Base-by-base conservation (phyloP, 179 eudicot genomes). In the Actinidia chinensis region DNA sequence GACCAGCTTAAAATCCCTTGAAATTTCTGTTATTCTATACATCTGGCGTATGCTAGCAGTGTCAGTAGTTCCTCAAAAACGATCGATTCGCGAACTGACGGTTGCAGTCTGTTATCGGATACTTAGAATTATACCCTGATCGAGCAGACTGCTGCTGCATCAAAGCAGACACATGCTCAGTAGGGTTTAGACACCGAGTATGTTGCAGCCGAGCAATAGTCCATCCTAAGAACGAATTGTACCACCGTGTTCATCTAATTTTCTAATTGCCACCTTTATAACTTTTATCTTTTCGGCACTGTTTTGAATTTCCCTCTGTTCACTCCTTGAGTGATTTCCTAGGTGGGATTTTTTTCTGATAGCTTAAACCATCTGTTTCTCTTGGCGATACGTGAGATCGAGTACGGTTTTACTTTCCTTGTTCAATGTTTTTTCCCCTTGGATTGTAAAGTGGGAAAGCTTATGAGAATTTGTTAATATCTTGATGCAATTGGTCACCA, bases 381-480 rank as follows among this genome's bases (percentile, higher is more conserved):
- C 36, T 43, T 67, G 40, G 77, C 40, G 15, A 54, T 51, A 48
- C 58, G 48, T n/a, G 79, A 68, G 83, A 77, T 78, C 73, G 59
- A 59, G 55, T 48, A 73, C 71, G 40, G 65, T 69, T 78, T 48
- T 50, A 36, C 50, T 77, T 59, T 59, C 20, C 23, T 58, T 48
- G 64, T 33, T 65, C 61, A 73, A 28, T 61, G 78, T n/a, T 69
- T 80, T 77, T 33, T 65, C 73, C 48, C 76, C 76, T 80, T 80
- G 76, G 76, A 65, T 79, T 73, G 59, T 80, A 81, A 80, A 79
- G 68, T 66, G 77, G 55, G 6, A 58, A 40, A 78, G 25, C 84
- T 83, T 80, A 80, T 77, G 73, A 71, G 63, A 20, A 43, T 63
- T 43, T 76, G 76, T 43, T 81, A 20, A 54, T 71, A 47, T 73